These are phyloP conservation scores for Phytophthora tubulina DNA, from an alignment of 352 stramenopile species.

Conservation along the genomic window DNA sequence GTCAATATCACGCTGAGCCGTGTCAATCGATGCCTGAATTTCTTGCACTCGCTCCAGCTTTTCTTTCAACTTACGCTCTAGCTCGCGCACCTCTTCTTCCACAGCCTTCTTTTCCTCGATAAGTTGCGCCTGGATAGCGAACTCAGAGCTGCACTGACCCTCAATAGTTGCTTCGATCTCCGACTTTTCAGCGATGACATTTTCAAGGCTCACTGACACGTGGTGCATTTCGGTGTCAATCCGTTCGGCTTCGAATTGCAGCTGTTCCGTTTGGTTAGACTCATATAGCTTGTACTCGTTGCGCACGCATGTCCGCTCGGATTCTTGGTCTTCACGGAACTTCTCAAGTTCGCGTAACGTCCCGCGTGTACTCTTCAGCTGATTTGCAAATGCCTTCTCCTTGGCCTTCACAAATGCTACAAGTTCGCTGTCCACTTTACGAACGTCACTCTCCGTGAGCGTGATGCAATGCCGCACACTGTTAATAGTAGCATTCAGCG, in stretches of 20 bases:
- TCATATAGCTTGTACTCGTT: constrained; percentile 77
- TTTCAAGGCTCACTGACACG: constrained; percentile 76
- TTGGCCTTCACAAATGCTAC: constrained; percentile 77
- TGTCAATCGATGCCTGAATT: constrained; percentile 77
- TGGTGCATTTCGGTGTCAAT: constrained; percentile 84
- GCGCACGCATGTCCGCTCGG: constrained; percentile 53
- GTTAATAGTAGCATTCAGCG: constrained; percentile 84
- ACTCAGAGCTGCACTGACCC: constrained; percentile 76
- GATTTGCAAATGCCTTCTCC: constrained; percentile 82
- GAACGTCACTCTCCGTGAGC: constrained; percentile 80
- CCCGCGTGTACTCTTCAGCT: constrained; percentile 76
- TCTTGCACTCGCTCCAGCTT: constrained; percentile 64
- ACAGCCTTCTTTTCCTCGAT: constrained; percentile 67
- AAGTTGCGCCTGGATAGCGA: constrained; percentile 58
- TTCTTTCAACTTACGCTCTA: constrained; percentile 73
- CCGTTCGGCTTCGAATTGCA: constrained; percentile 81
- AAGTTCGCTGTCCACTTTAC: constrained; percentile 81
- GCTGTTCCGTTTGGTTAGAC: constrained; percentile 69
- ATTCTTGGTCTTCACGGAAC: constrained; percentile 78
- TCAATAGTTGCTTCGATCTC: constrained; percentile 86
- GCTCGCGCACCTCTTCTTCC: constrained; percentile 76
- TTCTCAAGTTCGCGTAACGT: constrained; percentile 81
- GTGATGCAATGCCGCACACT: constrained; percentile 86
- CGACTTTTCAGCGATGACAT: constrained; percentile 71
- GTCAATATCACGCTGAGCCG: constrained; percentile 81